Base-by-base conservation (phyloP, 345 rosid species). In the Salix koriyanagi region DNA sequence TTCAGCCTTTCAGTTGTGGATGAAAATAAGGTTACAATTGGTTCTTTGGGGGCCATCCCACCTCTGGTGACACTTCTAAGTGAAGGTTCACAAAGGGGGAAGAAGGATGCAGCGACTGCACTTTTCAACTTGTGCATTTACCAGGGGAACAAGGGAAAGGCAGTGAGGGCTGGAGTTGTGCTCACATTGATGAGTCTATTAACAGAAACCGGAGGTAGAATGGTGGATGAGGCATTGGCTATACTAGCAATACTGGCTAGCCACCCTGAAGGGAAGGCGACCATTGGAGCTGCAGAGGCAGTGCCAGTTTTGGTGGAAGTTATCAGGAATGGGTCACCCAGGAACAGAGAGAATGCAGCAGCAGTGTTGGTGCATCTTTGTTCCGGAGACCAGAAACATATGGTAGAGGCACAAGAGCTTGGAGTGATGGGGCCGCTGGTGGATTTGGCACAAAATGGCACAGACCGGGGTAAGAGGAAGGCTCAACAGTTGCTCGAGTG, bases 101-200 rank as follows among this genome's bases (percentile, higher is more conserved):
- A 92, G 88, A 96, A 96, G 83, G 99, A 96, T 73, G 99, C 99
- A 14, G 99, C 99, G 0, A 96, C 99, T 39, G 99, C 99, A 34
- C 91, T 96, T 28, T 96, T 96, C 85, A 96, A 96, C 83, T 81
- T 96, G 85, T 93, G 99, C 83, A 93, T 96, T 37, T 96, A 87
- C 84, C 99, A 93, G 85, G 99, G 99, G 75, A 96, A 96, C 90
- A 96, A 93, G 79, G 99, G 98, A 54, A 96, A 89, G 87, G 99
- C 99, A 11, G 87, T 96, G 68, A 88, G 98, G 71, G 98, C 99
- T 37, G 97, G 98, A 62, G 80, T 77, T 15, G 82, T 85, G 72
- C 84, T 79, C 60, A 79, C 85, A 9, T 67, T 87, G 30, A 83
- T 87, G 85, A 50, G 67, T 30, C 80, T 85, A 68, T 52, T 85